These are phyloP conservation scores for Pseudoscleropodium purum DNA, from an alignment of 225 moss, liverwort and hornwort genomes.

Conservation along the genomic window DNA sequence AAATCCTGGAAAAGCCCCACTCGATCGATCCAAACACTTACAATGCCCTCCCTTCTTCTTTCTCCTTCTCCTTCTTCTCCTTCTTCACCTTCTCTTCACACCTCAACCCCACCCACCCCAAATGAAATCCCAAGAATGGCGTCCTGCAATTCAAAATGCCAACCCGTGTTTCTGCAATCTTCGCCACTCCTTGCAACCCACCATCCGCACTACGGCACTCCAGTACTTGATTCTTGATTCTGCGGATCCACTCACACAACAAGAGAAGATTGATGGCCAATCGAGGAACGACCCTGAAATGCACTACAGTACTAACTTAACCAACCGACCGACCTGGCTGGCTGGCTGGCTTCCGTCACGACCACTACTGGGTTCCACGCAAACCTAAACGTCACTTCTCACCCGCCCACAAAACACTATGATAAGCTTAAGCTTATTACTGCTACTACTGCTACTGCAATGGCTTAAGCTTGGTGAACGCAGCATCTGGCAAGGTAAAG, in stretches of 20 bases:
- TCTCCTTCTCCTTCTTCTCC: neutral
- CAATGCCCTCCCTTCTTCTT: neutral
- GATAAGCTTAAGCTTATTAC: neutral
- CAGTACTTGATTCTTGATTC: neutral
- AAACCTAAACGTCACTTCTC: neutral
- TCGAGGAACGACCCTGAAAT: neutral
- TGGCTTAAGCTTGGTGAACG: neutral
- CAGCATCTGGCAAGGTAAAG: neutral
- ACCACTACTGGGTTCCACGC: neutral
- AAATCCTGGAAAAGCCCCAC: neutral
- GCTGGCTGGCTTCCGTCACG: neutral
- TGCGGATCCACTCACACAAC: neutral
- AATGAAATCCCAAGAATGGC: neutral
- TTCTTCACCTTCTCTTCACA: neutral
- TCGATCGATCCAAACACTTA: neutral
- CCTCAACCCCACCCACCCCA: neutral
- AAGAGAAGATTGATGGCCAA: neutral
- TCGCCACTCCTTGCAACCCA: neutral
- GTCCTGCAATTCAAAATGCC: neutral
- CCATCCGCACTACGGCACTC: neutral
- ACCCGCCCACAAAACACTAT: neutral
- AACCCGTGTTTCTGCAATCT: neutral
- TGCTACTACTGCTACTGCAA: neutral
- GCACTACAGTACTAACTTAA: no score
- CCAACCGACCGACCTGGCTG: neutral